A percentile compares a stretch with the other conserved stretches of the same genome.
These are phyloP conservation scores for Xylariaceae sp. DNA, from an alignment of 2,329 filamentous ascomycete genomes.

Conservation along the genomic window DNA sequence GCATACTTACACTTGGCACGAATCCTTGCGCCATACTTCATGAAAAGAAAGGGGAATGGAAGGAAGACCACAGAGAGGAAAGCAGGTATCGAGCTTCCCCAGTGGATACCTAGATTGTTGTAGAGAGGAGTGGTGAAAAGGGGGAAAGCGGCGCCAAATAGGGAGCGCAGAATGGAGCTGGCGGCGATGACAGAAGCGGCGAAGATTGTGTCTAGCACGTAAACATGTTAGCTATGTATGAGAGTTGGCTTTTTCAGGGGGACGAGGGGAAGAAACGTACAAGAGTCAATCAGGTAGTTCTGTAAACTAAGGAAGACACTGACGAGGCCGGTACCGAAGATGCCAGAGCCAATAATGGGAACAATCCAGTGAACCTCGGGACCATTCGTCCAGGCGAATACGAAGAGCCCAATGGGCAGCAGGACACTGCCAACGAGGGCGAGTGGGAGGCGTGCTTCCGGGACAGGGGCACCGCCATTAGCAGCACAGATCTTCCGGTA, in stretches of 20 bases:
- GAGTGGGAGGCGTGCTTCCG: conserved; percentile 60
- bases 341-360: conserved; percentile 32
- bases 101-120: conserved; percentile 61
- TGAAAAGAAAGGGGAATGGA: conserved; percentile 71
- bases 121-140: conserved; percentile 55
- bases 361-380: conserved; percentile 50
- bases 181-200: conserved; percentile 60
- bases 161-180: conserved; percentile 53
- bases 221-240: neutral
- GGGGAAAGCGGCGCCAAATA: conserved; percentile 58
- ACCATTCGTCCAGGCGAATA: conserved; percentile 63
- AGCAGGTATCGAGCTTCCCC: conserved; percentile 67
- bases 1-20: conserved; percentile 65
- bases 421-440: conserved; percentile 57
- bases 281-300: conserved; percentile 52
- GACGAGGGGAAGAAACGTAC: too few species aligned
- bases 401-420: conserved; percentile 61
- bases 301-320: conserved; percentile 53
- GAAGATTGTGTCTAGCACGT: conserved; percentile 57
- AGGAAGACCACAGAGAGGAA: conserved; percentile 68
- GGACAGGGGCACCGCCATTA: conserved; percentile 52
- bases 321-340: conserved; percentile 40
- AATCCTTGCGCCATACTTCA: conserved; percentile 62
- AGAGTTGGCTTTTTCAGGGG: too few species aligned
- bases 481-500: conserved; percentile 43